Evolutionary conservation across 306 rosid genomes (phyloP).

Genomic region (barrel medic (Medicago truncatula)): MtrunA17r5.0-ANR NC_053046.1:17040501-17041000

Average conservation of each 20-base stretch:
- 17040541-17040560: conserved; percentile 75
- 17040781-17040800: conserved; percentile 54
- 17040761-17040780: conserved; percentile 60
- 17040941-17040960: conserved; percentile 16
- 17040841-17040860: conserved; percentile 50
- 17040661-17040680: conserved; percentile 53
- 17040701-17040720: conserved; percentile 37
- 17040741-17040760: conserved; percentile 51
- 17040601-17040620: conserved; percentile 30
- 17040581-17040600: conserved; percentile 59
- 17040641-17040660: conserved; percentile 32
- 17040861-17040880: conserved; percentile 33
- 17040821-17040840: conserved; percentile 43
- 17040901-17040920: conserved; percentile 37
- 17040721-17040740: conserved; percentile 61
- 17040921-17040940: conserved; percentile 37
- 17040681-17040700: conserved; percentile 51
- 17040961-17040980: conserved; percentile 45
- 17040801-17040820: conserved; percentile 85
- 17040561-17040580: conserved; percentile 79
- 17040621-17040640: not conserved
- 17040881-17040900: conserved; percentile 45
- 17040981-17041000: conserved; percentile 24
- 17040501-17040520: conserved; percentile 38
- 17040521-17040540: conserved; percentile 37